Evolutionary conservation across 768 basidiomycete species (phyloP), one percentile per base, ranked within the genome.

Genomic region (Trametes cubensis): DNA sequence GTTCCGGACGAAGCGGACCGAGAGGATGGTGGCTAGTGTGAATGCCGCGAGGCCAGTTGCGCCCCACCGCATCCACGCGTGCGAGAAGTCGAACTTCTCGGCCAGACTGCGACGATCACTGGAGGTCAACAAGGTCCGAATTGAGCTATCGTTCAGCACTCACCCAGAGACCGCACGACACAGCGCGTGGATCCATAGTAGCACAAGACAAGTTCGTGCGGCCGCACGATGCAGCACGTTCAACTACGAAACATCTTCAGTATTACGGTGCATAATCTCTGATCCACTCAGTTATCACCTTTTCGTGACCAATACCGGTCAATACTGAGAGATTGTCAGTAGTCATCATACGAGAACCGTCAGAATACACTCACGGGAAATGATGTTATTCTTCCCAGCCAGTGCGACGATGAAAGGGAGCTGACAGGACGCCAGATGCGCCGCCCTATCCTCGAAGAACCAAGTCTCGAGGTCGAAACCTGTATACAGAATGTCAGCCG

Each of bases 301-400:
- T 82, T 69, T 86, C 85, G 58, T 85, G 83, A 11, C 81, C 73
- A 47, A 86, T 72, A 7, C 85, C 84, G 21, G 82, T 85, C 41
- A 84, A 50, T 66, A 76, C 82, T 83, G 41, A 21, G 21, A 14
- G 8, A 17, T 40, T 17, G 5, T 60, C 28, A 64, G 41, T 15
- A 6, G 17, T 18, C 14, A 28, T 15, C 26, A 15, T 15, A 3
- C 17, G 20, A 28, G 20, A 6, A 7, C 10, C 25, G 17, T 28
- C 11, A 25, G 30, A 28, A 25, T 41, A 68, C 64, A 46, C 69
- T 68, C 65, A 82, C 83, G 78, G 11, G 83, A 84, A 47, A 85
- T 78, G 46, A 83, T 63, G 65, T 84, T 85, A 68, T 85, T 85
- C 73, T 85, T 85, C 17, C 81, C 81, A 1, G 82, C 83, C 10